Conservation (phyloP, 1,284 basidiomycete species). For the Microbotryomycetes sp. region DNA sequence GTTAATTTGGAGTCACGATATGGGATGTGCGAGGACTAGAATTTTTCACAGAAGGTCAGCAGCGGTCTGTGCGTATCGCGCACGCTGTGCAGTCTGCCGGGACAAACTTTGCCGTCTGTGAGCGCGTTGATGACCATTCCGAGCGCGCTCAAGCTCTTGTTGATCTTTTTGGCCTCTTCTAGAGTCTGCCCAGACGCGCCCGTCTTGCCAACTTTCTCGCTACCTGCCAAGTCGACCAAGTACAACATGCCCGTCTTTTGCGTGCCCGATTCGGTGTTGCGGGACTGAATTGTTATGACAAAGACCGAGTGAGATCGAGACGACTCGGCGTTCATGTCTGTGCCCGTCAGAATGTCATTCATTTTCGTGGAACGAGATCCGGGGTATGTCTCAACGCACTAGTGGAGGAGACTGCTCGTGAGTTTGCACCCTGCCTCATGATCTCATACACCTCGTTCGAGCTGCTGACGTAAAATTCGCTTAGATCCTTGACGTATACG, state of each 20-base stretch:
- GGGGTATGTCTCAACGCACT: constrained; percentile 52
- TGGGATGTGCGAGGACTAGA: constrained; percentile 88
- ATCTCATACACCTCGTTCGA: constrained; percentile 98
- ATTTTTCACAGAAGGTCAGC: background rate
- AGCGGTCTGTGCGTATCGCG: background rate
- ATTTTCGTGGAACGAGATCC: background rate
- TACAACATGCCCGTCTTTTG: constrained; percentile 96
- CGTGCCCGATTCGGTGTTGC: constrained; percentile 88
- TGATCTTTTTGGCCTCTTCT: constrained; percentile 99
- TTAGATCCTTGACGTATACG: constrained; percentile 96
- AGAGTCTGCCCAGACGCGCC: constrained; percentile 97
- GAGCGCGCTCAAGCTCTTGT: constrained; percentile 93
- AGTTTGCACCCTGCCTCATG: constrained; percentile 89
- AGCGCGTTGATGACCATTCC: constrained; percentile 99
- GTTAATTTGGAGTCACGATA: constrained; percentile 99
- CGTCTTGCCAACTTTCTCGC: constrained; percentile 99
- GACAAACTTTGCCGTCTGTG: constrained; percentile 81
- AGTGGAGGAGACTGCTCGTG: constrained; percentile 88
- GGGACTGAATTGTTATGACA: constrained; percentile 91
- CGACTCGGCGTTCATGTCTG: constrained; percentile 99
- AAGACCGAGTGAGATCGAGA: constrained; percentile 99
- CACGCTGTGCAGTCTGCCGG: background rate
- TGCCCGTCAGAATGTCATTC: background rate
- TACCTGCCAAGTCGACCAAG: constrained; percentile 96
- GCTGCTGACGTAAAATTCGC: constrained; percentile 96